A percentile compares a stretch with the other conserved stretches of the same genome.
phyloP scores from a whole-genome alignment of 2,329 filamentous ascomycete species.

The Claviceps paspali region DNA sequence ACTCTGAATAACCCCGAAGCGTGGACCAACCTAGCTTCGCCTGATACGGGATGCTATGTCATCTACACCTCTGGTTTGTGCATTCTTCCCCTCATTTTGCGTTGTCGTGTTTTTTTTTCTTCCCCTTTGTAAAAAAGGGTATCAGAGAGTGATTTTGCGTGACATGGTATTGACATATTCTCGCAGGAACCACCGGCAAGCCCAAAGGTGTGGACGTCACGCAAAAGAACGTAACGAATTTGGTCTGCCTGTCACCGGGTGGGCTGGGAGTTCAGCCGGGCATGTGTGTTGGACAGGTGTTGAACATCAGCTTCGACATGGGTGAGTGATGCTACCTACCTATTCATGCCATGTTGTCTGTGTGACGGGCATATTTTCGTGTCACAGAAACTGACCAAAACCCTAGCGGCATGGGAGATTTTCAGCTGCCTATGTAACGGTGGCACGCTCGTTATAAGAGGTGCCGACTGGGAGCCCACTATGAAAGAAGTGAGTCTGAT shows the following conservation, averaged over 20 bases:
- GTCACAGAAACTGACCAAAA: constrained; percentile 5
- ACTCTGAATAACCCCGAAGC: constrained; percentile 4
- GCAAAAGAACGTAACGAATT: constrained; percentile 39
- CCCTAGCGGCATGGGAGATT: constrained; percentile 43
- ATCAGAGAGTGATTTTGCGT: neutral
- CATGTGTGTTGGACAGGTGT: constrained; percentile 36
- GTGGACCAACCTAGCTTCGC: constrained; percentile 18
- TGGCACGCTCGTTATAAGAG: constrained; percentile 37
- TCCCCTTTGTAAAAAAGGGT: neutral
- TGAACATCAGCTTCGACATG: constrained; percentile 48
- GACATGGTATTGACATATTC: neutral
- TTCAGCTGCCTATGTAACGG: constrained; percentile 41
- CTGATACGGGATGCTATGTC: constrained; percentile 27
- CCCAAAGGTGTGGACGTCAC: constrained; percentile 45
- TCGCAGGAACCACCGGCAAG: constrained; percentile 33
- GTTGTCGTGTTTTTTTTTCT: neutral
- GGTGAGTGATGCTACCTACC: constrained; percentile 23
- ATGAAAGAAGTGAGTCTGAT: constrained; percentile 25
- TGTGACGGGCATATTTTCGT: neutral
- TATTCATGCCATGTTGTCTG: neutral
- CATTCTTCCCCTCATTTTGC: neutral
- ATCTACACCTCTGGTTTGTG: constrained; percentile 38
- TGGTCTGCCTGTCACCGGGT: constrained; percentile 34
- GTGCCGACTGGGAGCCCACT: constrained; percentile 31
- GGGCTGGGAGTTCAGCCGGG: constrained; percentile 34